Evolutionary conservation across 169 alveolate species (phyloP), one percentile per base, ranked within the genome.

Genomic region (Eimeria maxima): DNA sequence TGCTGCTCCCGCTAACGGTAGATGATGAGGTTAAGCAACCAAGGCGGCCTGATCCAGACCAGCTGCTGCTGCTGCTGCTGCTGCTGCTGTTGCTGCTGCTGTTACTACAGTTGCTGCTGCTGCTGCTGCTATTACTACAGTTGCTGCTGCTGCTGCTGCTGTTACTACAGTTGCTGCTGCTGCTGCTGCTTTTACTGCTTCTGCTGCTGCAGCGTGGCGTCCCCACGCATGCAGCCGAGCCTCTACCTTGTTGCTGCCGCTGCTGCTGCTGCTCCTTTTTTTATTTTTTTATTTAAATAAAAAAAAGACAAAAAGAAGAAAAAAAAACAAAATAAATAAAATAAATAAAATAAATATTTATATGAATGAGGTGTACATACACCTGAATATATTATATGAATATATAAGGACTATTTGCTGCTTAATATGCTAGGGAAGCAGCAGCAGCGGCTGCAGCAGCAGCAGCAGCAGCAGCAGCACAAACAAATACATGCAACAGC

Each of bases 71-170:
- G 74, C 24, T n/a, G 74, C 8, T 22, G 8, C 42, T n/a, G 38
- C 80, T 14, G 44, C 45, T 69, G 80, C 44, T 65, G 44, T 45
- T 10, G 80, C 38, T 69, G 47, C 80, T 33, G 80, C 80, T 69
- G 80, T n/a, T 69, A 3, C 80, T 69, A 16, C 80, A 8, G 80
- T 16, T 69, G 80, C 44, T n/a, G 45, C 44, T n/a, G 4, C 80
- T 33, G 44, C 80, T 16, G 80, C 80, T 18, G 80, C 80, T 69
- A 13, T 16, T n/a, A 45, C 80, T 69, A 45, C 80, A 8, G 80
- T 16, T 69, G 47, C 57, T 69, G 80, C 80, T 69, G 80, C 80
- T 69, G 80, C 67, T 57, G 67, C 67, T 57, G 67, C 67, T 13
- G 67, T 24, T 3, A 24, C 10, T 3, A 18, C 67, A 57, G 67